Percentiles rank a stretch among this genome's conserved stretches.
These are phyloP conservation scores for Plasmodium coatneyi DNA, from an alignment of 169 alveolate genomes.

Conservation along the genomic window DNA sequence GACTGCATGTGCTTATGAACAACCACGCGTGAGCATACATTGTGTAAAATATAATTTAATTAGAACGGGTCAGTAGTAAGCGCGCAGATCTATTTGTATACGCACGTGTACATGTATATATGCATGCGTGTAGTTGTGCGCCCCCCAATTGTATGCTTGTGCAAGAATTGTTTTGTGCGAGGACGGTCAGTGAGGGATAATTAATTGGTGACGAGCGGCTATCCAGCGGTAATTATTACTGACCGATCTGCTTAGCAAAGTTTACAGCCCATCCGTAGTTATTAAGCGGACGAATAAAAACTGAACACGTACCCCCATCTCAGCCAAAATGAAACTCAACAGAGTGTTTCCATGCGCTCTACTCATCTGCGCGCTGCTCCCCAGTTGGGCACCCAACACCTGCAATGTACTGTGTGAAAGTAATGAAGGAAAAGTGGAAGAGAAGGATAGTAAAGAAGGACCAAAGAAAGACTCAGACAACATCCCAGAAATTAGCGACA, in stretches of 20 bases:
- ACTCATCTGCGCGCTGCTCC: neutral
- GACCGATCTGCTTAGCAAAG: neutral
- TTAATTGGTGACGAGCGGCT: neutral
- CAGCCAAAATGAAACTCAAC: slow-evolving; percentile 34
- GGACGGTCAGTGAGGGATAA: neutral
- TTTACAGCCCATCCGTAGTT: neutral
- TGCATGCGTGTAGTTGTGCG: neutral
- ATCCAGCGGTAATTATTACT: neutral
- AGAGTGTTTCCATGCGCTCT: neutral
- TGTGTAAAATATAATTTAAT: slow-evolving; percentile 15
- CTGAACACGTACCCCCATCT: neutral
- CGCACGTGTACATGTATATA: neutral
- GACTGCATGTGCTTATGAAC: neutral
- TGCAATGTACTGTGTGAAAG: slow-evolving; percentile 15
- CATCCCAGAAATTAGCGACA: slow-evolving; percentile 36
- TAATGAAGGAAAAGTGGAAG: neutral
- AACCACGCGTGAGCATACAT: neutral
- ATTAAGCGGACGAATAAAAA: neutral
- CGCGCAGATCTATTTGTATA: neutral
- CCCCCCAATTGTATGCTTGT: neutral
- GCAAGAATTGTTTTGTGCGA: neutral
- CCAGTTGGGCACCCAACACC: slow-evolving; percentile 2
- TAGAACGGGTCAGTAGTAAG: neutral
- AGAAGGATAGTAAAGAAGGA: neutral
- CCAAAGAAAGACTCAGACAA: slow-evolving; percentile 25